Evolutionary conservation across 1,284 basidiomycete genomes (phyloP).

Genomic region (Testicularia cyperi): DNA sequence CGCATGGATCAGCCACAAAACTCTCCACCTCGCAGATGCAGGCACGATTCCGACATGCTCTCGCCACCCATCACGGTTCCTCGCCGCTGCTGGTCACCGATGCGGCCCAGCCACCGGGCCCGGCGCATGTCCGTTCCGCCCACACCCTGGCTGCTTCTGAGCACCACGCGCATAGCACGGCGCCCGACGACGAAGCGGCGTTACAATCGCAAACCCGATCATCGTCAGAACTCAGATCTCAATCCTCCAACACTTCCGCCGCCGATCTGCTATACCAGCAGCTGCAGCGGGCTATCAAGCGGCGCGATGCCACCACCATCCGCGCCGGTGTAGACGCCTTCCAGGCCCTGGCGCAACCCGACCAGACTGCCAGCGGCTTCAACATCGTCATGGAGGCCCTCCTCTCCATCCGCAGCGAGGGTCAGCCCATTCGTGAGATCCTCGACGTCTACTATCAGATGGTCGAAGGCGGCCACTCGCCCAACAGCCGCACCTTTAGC

Average conservation of each 20-base stretch:
- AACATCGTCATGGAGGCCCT: slow-evolving; percentile 71
- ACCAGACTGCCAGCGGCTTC: slow-evolving; percentile 64
- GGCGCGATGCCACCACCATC: slow-evolving; percentile 12
- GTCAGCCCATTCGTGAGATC: slow-evolving; percentile 68
- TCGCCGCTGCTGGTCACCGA: no score
- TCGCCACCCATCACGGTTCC: slow-evolving; percentile 22
- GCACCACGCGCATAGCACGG: no score
- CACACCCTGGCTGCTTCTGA: no score
- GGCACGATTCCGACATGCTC: slow-evolving; percentile 32
- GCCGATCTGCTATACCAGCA: slow-evolving; percentile 17
- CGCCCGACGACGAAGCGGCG: no score
- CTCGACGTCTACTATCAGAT: slow-evolving; percentile 76
- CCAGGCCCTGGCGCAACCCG: slow-evolving; percentile 40
- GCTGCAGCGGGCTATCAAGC: slow-evolving; percentile 5
- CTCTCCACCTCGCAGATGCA: slow-evolving; percentile 33
- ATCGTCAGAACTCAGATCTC: no score
- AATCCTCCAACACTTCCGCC: no score
- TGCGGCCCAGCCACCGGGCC: no score
- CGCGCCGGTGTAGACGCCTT: slow-evolving; percentile 28
- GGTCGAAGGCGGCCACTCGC: slow-evolving; percentile 69
- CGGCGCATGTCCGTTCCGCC: no score
- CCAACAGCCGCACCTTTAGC: slow-evolving; percentile 72
- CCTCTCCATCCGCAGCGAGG: slow-evolving; percentile 63
- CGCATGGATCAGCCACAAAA: slow-evolving; percentile 3
- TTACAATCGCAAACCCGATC: no score